Percentiles rank a stretch among this genome's conserved stretches.
Conservation (phyloP, 768 basidiomycete genomes). For the Leucogyrophana mollusca region DNA sequence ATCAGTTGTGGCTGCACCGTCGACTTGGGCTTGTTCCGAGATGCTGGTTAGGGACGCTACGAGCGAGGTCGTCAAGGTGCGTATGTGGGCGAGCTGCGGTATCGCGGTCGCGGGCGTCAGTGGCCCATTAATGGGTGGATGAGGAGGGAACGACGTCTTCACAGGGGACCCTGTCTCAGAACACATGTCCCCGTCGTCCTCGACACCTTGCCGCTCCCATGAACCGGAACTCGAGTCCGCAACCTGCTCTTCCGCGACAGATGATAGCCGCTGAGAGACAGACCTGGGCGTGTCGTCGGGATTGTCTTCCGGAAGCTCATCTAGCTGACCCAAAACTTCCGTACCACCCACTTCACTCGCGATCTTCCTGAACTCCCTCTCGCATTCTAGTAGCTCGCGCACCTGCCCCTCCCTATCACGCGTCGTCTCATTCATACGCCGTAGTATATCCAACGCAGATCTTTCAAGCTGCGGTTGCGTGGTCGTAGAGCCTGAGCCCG, state of each 20-base stretch:
- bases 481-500: constrained; percentile 19
- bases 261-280: constrained; percentile 25
- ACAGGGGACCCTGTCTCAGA: constrained; percentile 44
- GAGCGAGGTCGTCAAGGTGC: constrained; percentile 72
- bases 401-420: constrained; percentile 81
- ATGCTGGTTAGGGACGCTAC: constrained; percentile 73
- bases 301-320: constrained; percentile 51
- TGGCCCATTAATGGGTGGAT: constrained; percentile 44
- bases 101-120: constrained; percentile 55
- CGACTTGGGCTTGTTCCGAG: constrained; percentile 87
- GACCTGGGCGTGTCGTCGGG: constrained; percentile 27
- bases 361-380: constrained; percentile 77
- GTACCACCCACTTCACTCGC: constrained; percentile 74
- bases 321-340: constrained; percentile 68
- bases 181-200: constrained; percentile 41
- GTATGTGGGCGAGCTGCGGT: constrained; percentile 67
- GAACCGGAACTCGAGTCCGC: constrained; percentile 24
- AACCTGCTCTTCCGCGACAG: constrained; percentile 40
- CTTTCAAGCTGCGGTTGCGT: constrained; percentile 49
- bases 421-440: constrained; percentile 70
- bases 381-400: constrained; percentile 72
- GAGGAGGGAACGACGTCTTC: constrained; percentile 57
- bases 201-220: constrained; percentile 52
- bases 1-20: constrained; percentile 80
- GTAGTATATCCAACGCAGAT: constrained; percentile 74